Evolutionary conservation across 345 rosid species (phyloP).

Genomic region (Eucalyptus globulus): DNA sequence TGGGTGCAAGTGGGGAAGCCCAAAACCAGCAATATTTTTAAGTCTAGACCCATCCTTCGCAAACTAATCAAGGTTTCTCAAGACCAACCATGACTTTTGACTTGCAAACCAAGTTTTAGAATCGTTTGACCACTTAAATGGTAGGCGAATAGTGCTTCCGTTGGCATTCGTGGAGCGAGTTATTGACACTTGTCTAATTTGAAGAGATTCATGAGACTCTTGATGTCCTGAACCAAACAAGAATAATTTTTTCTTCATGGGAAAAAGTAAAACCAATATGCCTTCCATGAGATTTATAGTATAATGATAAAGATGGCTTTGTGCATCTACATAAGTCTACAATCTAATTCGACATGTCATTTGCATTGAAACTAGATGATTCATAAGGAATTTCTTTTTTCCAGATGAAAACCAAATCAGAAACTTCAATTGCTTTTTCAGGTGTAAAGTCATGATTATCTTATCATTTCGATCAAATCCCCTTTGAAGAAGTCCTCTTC

Average conservation of each 20-base stretch:
- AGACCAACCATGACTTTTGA: fast-evolving
- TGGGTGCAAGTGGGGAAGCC: not conserved
- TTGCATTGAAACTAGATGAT: not conserved
- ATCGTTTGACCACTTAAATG: fast-evolving
- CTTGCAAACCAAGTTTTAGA: not conserved
- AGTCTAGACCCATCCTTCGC: fast-evolving
- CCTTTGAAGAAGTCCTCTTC: not conserved
- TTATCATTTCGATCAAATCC: not conserved
- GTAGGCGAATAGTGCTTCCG: fast-evolving
- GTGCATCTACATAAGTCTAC: not conserved
- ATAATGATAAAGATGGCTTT: not conserved
- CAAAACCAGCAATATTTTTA: fast-evolving
- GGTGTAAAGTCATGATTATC: not conserved
- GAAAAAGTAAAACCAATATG: not conserved
- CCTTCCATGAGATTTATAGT: fast-evolving
- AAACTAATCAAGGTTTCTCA: not conserved
- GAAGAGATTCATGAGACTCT: not conserved
- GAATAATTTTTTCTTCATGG: fast-evolving
- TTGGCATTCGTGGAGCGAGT: not conserved
- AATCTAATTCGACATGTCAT: not conserved
- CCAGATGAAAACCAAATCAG: not conserved
- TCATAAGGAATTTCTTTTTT: not conserved
- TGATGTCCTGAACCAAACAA: not conserved
- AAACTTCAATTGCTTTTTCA: not conserved
- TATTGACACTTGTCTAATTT: not conserved